Base-by-base conservation (phyloP, 2,329 filamentous ascomycete genomes). In the Escovopsis sp. region DNA sequence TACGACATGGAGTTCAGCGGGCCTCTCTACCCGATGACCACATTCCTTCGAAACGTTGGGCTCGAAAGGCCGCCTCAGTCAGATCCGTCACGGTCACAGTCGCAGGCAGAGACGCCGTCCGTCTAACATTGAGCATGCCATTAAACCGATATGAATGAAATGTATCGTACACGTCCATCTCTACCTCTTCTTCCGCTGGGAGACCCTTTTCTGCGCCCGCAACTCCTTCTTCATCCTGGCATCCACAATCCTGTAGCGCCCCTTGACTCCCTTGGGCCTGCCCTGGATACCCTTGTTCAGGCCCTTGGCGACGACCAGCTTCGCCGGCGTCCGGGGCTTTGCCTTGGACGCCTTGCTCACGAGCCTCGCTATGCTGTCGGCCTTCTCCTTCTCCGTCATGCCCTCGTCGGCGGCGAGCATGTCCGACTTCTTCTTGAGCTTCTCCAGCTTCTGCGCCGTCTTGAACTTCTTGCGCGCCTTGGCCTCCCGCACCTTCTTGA, bases 401-500 rank as follows among this genome's bases (percentile, higher is more conserved):
- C 83, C 84, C 59, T 95, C 89, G 51, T 94, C 89, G 44, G 87
- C 84, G 15, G 80, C 81, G 39, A 98, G 65, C 53, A 94, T 65
- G 33, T 93, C 88, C n/a, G 79, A 85, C 74, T 98, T 98, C 78
- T 93, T 94, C 67, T 87, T 85, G 48, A 98, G 68, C 67, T 94
- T 95, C 72, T 98, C 91, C 27, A 98, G 65, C 44, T 76, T 74
- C 63, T 93, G 84, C 1, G 86, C 89, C 8, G 88, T 80, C 73
- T 93, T 93, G 63, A 94, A 81, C 68, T 95, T 96, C 79, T 98
- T 98, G 45, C 91, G 75, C 31, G 88, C 89, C 65, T 93, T 88
- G 20, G 91, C 91, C 64, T 98, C 91, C 52, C 84, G 82, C 29
- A 98, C 91, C 70, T 98, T 98, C 74, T 98, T 98, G 75, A 96